Conservation (phyloP, 2,329 filamentous ascomycete species). For the Pyrenochaeta sp. region DNA sequence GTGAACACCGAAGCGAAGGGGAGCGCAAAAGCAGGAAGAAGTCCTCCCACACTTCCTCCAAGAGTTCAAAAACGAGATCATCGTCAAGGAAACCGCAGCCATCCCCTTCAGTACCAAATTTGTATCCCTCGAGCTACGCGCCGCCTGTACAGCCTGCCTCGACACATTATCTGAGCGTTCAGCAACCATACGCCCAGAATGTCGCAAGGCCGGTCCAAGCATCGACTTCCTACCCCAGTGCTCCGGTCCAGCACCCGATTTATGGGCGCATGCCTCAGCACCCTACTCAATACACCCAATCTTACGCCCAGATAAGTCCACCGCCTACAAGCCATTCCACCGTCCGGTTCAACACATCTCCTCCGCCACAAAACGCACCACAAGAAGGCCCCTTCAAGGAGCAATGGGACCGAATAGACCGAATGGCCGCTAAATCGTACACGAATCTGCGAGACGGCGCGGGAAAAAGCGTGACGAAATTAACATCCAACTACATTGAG, state of each 20-base stretch:
- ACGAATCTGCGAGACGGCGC: conserved; percentile 36
- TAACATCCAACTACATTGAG: conserved; percentile 40
- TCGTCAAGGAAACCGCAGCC: conserved; percentile 19
- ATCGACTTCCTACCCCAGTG: conserved; percentile 16
- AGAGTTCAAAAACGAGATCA: conserved; percentile 20
- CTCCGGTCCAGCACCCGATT: conserved; percentile 24
- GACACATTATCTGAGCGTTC: conserved; percentile 14
- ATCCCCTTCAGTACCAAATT: conserved; percentile 18
- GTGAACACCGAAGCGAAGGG: too few species aligned
- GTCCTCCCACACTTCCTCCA: conserved; percentile 21
- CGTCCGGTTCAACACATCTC: conserved; percentile 27
- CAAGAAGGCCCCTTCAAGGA: conserved; percentile 32
- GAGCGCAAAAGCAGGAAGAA: conserved; percentile 33
- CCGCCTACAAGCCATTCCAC: conserved; percentile 29
- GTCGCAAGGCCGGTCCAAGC: conserved; percentile 11
- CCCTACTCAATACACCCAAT: conserved; percentile 16
- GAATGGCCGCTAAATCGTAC: conserved; percentile 39
- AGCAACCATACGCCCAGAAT: conserved; percentile 11
- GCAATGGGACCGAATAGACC: conserved; percentile 39
- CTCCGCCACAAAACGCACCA: conserved; percentile 23
- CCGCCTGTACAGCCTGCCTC: conserved; percentile 21
- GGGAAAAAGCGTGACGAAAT: conserved; percentile 30
- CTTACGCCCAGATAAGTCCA: conserved; percentile 20
- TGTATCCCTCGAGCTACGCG: conserved; percentile 22
- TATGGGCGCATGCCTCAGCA: conserved; percentile 31